Evolutionary conservation across 805 yeast genomes (phyloP), one percentile per base, ranked within the genome.

Genomic region (Candida manassasensis): DNA sequence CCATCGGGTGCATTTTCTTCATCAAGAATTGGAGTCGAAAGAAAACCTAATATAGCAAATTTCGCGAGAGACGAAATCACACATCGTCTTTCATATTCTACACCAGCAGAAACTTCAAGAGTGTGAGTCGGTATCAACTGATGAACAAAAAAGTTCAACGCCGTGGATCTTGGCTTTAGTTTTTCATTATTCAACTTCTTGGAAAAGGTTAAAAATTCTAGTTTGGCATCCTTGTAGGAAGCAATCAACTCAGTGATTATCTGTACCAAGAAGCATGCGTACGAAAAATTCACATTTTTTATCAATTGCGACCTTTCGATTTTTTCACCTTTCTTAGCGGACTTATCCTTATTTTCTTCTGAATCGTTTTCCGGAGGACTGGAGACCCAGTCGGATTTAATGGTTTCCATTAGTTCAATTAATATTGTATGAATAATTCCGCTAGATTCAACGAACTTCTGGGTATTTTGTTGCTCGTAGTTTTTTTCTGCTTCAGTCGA

Each of bases 141-240:
- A 52, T 85, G 88, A 12, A 88, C 57, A 40, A 88, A 71, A 45
- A 84, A 77, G 52, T 87, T 85, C 41, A 89, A 57, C 1, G 90
- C 80, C 0, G 94, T 82, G 0, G 86, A 69, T 19, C 90, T 69
- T 2, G 95, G 94, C 48, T 80, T 85, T 11, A 69, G 61, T 2
- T 61, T 50, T 10, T 63, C 74, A 2, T 42, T 38, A 22, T 36
- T 49, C 35, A 49, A 36, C 52, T 79, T 78, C 64, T 79, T 81
- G 2, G 90, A 78, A 46, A 76, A 89, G 0, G 90, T 79, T 38
- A 88, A 61, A 48, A 89, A 83, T 48, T 88, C 96, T 33, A 84
- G 69, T 53, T 89, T 89, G 34, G 88, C 76, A 42, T 79, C 81
- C 42, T 80, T 82, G 53, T 88, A 89, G 2, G 96, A 84, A 2